phyloP scores from a whole-genome alignment of 768 basidiomycete species.

The Suillus subaureus region DNA sequence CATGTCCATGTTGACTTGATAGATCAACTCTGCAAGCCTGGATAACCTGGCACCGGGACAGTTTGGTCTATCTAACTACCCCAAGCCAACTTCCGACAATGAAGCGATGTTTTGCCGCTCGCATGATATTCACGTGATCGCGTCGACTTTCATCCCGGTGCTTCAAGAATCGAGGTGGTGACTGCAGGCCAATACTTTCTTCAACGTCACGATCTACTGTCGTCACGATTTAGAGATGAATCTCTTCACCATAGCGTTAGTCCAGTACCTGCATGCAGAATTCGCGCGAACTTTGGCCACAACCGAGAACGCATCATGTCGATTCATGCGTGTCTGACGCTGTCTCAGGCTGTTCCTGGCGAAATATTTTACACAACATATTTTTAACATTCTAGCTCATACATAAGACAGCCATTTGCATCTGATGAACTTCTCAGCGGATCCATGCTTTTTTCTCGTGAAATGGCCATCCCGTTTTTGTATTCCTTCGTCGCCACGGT shows the following conservation, averaged over 20 bases:
- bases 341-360: not conserved
- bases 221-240: not conserved
- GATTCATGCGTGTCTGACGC: not conserved
- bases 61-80: not conserved
- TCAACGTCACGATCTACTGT: not conserved
- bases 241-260: not conserved
- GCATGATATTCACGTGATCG: conserved; percentile 5
- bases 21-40: not conserved
- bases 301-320: conserved; percentile 4
- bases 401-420: conserved; percentile 13
- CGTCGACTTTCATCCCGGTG: not conserved
- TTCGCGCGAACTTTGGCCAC: not conserved
- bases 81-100: not conserved
- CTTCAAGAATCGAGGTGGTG: not conserved
- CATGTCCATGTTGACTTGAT: not conserved
- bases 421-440: not conserved
- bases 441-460: not conserved
- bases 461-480: conserved; percentile 23
- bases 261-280: not conserved
- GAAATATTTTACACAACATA: conserved; percentile 13
- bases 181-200: not conserved
- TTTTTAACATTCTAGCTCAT: conserved; percentile 13
- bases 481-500: conserved; percentile 16
- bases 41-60: not conserved
- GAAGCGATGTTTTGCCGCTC: not conserved